Conservation (phyloP, 345 rosid species). For the Brassica nigra region DNA sequence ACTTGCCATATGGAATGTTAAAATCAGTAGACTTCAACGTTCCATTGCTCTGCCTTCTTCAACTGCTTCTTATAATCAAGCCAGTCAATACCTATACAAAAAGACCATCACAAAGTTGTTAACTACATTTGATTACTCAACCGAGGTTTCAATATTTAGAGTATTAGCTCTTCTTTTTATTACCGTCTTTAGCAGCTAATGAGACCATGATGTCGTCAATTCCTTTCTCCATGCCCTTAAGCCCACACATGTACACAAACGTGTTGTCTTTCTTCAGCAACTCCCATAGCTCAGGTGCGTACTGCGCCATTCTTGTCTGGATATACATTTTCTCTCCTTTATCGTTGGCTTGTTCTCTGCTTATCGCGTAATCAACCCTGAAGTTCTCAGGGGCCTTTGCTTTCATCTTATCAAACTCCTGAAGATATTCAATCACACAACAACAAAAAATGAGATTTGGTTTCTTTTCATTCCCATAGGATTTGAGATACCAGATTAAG, state of each 20-base stretch:
- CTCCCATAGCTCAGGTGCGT: slow-evolving; percentile 84
- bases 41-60: slow-evolving; percentile 91
- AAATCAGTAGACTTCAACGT: slow-evolving; percentile 77
- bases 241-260: slow-evolving; percentile 88
- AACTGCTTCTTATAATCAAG: slow-evolving; percentile 65
- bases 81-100: slow-evolving; percentile 72
- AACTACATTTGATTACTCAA: not conserved
- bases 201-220: slow-evolving; percentile 76
- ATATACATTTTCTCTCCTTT: slow-evolving; percentile 47
- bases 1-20: slow-evolving; percentile 7
- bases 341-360: slow-evolving; percentile 42
- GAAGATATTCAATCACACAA: slow-evolving; percentile 9
- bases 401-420: slow-evolving; percentile 78
- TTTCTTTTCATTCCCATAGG: not conserved
- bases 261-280: slow-evolving; percentile 89
- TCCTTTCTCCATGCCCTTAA: slow-evolving; percentile 94
- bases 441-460: not conserved
- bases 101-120: not conserved
- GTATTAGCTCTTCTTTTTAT: not conserved
- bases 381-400: slow-evolving; percentile 65
- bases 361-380: slow-evolving; percentile 45
- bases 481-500: not conserved
- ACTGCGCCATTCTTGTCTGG: slow-evolving; percentile 45
- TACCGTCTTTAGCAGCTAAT: slow-evolving; percentile 78
- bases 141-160: not conserved